Evolutionary conservation across 331 rosid genomes (phyloP).

Genomic region (Cydonia oblonga): DNA sequence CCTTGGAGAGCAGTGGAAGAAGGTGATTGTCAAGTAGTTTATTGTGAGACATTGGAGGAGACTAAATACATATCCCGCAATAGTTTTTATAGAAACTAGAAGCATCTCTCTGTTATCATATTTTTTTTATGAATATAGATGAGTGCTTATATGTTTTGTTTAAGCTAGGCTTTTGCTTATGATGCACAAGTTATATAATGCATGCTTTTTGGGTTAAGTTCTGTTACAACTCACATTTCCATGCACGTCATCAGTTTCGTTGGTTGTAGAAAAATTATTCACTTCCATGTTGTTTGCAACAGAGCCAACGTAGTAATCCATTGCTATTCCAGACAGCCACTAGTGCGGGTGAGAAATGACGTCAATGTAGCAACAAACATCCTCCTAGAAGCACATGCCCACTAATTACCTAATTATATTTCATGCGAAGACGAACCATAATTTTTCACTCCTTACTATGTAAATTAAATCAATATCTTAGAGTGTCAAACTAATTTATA

Average conservation of each 20-base stretch:
- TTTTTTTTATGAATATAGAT: no score
- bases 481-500: constrained; percentile 18
- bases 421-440: background rate
- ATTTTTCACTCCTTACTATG: constrained; percentile 7
- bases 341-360: constrained; percentile 81
- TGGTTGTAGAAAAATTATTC: constrained; percentile 49
- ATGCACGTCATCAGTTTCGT: background rate
- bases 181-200: no score
- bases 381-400: constrained; percentile 74
- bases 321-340: constrained; percentile 78
- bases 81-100: no score
- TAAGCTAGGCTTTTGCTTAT: no score
- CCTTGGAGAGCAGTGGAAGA: no score
- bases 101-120: no score
- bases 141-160: no score
- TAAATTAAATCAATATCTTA: constrained; percentile 7
- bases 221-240: background rate
- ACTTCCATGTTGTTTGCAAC: constrained; percentile 37
- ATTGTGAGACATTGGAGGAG: background rate
- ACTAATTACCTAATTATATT: constrained; percentile 16
- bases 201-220: background rate
- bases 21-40: background rate
- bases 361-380: constrained; percentile 78
- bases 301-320: constrained; percentile 67
- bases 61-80: background rate